A percentile compares a stretch with the other conserved stretches of the same genome.
Evolutionary conservation across 139 green algal genomes (phyloP).

Genomic region (Bryopsis sp.): DNA sequence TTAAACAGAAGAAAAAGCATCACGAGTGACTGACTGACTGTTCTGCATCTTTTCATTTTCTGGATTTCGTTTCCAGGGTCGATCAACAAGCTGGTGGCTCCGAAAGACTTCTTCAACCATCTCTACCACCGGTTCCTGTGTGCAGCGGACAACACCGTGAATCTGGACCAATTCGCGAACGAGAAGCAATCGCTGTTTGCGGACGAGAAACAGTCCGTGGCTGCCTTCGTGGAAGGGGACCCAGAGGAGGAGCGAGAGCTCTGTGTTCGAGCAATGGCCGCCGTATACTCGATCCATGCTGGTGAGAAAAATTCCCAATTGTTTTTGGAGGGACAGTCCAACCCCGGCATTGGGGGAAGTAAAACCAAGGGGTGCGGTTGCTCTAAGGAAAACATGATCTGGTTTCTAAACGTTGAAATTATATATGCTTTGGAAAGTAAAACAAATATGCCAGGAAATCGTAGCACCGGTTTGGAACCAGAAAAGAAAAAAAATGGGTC

Average conservation of each 20-base stretch:
- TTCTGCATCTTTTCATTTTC: no score
- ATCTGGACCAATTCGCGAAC: conserved; percentile 3
- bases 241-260: conserved; percentile 45
- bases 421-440: no score
- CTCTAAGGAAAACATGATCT: no score
- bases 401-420: no score
- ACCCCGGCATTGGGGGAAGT: no score
- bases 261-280: conserved; percentile 76
- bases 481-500: no score
- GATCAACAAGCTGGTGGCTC: conserved; percentile 36
- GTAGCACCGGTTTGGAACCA: no score
- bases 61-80: conserved; percentile 8
- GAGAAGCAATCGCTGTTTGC: background rate
- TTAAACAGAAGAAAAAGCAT: no score
- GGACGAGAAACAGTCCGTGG: conserved; percentile 13
- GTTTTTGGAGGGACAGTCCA: no score
- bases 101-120: conserved; percentile 67
- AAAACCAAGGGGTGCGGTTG: no score
- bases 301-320: conserved; percentile 23
- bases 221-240: conserved; percentile 21
- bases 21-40: no score
- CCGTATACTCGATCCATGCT: conserved; percentile 57
- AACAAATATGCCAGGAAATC: no score
- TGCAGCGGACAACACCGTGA: conserved; percentile 43
- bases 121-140: conserved; percentile 72